phyloP scores from a whole-genome alignment of 768 basidiomycete species.

The Pleurotus tuber-regium region DNA sequence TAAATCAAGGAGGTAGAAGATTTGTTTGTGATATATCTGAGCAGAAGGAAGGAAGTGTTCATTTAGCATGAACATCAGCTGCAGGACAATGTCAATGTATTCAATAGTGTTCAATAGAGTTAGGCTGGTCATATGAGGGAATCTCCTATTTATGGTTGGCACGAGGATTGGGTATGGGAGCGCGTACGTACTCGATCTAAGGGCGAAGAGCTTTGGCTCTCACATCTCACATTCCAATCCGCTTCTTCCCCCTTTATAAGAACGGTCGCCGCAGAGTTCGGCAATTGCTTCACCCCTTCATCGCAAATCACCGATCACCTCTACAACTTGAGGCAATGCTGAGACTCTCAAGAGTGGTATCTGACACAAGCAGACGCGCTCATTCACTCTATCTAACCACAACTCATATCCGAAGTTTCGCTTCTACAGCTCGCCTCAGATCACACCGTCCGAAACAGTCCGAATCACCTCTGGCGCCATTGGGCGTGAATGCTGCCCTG shows the following conservation, averaged over 20 bases:
- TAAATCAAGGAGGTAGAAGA: background rate
- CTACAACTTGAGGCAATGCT: no score
- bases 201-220: no score
- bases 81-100: background rate
- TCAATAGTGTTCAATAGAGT: background rate
- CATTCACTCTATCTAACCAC: background rate
- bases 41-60: background rate
- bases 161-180: no score
- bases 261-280: no score
- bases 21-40: background rate
- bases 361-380: background rate
- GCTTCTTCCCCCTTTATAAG: no score
- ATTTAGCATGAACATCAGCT: background rate
- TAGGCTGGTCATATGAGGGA: background rate
- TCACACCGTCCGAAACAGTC: conserved; percentile 29
- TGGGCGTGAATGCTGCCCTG: conserved; percentile 59
- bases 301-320: no score
- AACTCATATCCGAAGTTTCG: background rate
- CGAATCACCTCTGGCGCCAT: conserved; percentile 53
- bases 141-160: background rate
- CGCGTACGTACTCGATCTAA: background rate
- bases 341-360: no score
- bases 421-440: conserved; percentile 12
- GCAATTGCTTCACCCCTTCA: no score
- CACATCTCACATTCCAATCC: background rate